Base-by-base conservation (phyloP, 805 yeast species). In the Kazachstania africana region DNA sequence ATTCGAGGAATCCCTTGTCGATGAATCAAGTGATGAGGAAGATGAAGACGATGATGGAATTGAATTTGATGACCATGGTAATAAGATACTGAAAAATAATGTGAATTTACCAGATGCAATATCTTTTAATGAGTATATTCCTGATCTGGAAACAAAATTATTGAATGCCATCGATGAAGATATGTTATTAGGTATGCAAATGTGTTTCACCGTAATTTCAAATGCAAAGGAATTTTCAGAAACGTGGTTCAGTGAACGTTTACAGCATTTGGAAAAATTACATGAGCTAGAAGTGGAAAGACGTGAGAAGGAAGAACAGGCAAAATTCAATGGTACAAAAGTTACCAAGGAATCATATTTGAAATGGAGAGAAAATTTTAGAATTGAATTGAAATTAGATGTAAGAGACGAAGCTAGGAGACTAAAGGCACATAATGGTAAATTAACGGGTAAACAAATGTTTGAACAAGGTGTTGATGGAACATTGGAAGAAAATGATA, bases 381-480 rank as follows among this genome's bases (percentile, higher is more conserved):
- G 93, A 36, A 60, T 63, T 35, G 95, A 82, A 46, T 58, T 76
- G 70, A 72, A 75, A n/a, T 59, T 72, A 39, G 88, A 80, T 43
- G 68, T 68, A 29, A 63, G 74, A 41, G 67, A 72, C 34, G 57
- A 56, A 22, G 60, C 64, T 32, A 65, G 82, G 41, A 67, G 68
- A 37, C 54, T 59, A 24, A 53, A 51, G n/a, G 70, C 75, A 48
- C 88, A 80, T 49, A 67, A 66, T 27, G 93, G 91, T 6, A 80
- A 76, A 55, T 57, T 85, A 48, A 77, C 94, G 0, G 98, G 98
- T 16, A 70, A 73, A 45, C 88, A 84, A 57, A 80, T 91, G 37
- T 88, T 88, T 50, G 97, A 85, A 50, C 68, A 68, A 47, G 97
- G 97, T 27, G 68, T 91, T 44, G 94, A 80, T 26, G 78, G 76